These are phyloP conservation scores for Suillus variegatus DNA, from an alignment of 768 basidiomycete species.

Conservation along the genomic window DNA sequence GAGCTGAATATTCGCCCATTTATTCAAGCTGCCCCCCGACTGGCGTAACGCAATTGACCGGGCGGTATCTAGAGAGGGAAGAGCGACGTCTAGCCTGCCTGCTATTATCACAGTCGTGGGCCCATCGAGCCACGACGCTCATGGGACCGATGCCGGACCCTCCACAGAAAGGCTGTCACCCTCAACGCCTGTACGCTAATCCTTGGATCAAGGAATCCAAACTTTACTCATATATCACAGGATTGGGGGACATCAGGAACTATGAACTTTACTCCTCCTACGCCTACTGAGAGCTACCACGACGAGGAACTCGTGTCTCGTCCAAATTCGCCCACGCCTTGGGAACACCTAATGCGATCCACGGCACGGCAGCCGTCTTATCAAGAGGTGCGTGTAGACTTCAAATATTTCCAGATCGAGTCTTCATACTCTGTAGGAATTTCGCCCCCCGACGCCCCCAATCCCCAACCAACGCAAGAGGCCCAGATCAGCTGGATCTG, in stretches of 20 bases:
- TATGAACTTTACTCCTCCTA: constrained; percentile 33
- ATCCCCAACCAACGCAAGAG: constrained; percentile 39
- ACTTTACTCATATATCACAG: constrained; percentile 30
- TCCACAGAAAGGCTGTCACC: constrained; percentile 35
- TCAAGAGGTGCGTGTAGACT: constrained; percentile 25
- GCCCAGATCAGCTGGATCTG: constrained; percentile 34
- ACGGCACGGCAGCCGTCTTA: constrained; percentile 4
- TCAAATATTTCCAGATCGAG: not conserved
- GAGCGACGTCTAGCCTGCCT: constrained; percentile 26
- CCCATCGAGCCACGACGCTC: constrained; percentile 26
- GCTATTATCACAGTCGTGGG: constrained; percentile 35
- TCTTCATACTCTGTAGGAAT: constrained; percentile 36
- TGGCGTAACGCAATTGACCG: constrained; percentile 38
- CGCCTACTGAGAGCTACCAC: constrained; percentile 33
- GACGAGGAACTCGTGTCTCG: constrained; percentile 36
- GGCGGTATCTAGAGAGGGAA: constrained; percentile 32
- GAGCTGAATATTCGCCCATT: constrained; percentile 10
- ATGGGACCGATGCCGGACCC: constrained; percentile 24
- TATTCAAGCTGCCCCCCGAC: constrained; percentile 33
- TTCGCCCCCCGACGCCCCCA: constrained; percentile 63
- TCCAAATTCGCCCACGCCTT: constrained; percentile 37
- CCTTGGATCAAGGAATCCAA: constrained; percentile 25
- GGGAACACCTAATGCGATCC: constrained; percentile 22
- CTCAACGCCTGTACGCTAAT: constrained; percentile 33
- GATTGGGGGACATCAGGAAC: constrained; percentile 33